Percentiles rank a stretch among this genome's conserved stretches.
These are phyloP conservation scores for Beta macrorhiza DNA, from an alignment of 179 eudicot species.

Conservation along the genomic window DNA sequence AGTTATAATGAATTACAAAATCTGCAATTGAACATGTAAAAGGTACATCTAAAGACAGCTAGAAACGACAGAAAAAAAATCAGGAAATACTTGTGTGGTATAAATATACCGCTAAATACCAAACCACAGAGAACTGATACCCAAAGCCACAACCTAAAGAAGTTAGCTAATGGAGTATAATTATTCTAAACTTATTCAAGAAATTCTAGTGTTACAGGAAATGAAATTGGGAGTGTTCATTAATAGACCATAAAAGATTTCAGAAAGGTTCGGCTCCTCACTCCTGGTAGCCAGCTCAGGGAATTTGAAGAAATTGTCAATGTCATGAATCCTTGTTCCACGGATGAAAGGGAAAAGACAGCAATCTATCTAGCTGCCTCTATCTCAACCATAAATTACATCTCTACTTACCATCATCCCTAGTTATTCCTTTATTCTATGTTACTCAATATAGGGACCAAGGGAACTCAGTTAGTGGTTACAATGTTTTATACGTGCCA, in stretches of 20 bases:
- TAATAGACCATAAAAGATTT: neutral
- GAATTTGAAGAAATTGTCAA: neutral
- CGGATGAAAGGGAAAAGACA: neutral
- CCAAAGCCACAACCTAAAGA: neutral
- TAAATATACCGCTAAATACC: too few relatives aligned
- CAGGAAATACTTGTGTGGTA: too few relatives aligned
- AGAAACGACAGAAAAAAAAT: too few relatives aligned
- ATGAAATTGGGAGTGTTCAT: neutral
- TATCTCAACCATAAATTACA: neutral
- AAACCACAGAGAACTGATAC: neutral
- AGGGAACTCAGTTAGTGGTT: neutral
- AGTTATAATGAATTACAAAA: too few relatives aligned
- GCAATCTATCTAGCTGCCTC: neutral
- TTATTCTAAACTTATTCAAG: neutral
- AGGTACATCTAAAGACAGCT: neutral
- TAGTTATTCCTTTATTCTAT: neutral
- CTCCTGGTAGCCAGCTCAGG: neutral
- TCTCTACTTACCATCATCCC: neutral
- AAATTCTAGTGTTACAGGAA: neutral
- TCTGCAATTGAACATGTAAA: neutral
- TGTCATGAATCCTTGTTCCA: neutral
- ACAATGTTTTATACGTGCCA: neutral
- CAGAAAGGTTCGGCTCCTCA: neutral
- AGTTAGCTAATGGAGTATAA: neutral
- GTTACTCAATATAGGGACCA: neutral